Conservation (phyloP, 2,329 filamentous ascomycete genomes). For the Hymenotorrendiella dingleyae region DNA sequence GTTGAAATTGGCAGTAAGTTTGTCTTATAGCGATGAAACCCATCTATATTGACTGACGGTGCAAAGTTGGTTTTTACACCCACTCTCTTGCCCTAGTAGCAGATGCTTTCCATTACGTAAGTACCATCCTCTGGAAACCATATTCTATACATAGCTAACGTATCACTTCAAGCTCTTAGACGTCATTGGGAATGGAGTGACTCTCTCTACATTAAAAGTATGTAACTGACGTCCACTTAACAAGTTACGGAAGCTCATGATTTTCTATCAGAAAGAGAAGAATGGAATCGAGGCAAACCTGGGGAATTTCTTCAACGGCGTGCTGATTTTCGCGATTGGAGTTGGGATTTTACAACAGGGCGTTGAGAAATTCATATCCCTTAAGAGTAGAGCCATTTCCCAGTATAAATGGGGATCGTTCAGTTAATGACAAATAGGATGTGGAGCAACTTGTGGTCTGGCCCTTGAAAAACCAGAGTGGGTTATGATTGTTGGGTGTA, state of each 20-base stretch:
- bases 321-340: conserved; percentile 65
- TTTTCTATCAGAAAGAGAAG: conserved; percentile 49
- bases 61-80: conserved; percentile 65
- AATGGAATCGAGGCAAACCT: conserved; percentile 62
- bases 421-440: conserved; percentile 34
- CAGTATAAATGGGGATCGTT: not conserved
- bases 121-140: not conserved
- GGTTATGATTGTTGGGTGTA: conserved; percentile 62
- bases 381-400: conserved; percentile 40
- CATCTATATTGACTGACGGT: no score
- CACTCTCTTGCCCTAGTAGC: conserved; percentile 66
- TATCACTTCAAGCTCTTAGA: conserved; percentile 54
- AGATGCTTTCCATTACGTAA: conserved; percentile 73
- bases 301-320: conserved; percentile 76
- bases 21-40: no score
- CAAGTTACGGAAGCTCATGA: no score
- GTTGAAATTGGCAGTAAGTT: no score
- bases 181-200: conserved; percentile 62
- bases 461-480: conserved; percentile 61
- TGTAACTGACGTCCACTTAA: not conserved
- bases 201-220: conserved; percentile 58
- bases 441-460: no score
- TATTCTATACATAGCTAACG: not conserved
- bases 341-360: conserved; percentile 69
- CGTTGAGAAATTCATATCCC: conserved; percentile 60